A percentile compares a stretch with the other conserved stretches of the same genome.
phyloP scores from a whole-genome alignment of 2,329 filamentous ascomycete genomes.

The Pestalotiopsis sp. region DNA sequence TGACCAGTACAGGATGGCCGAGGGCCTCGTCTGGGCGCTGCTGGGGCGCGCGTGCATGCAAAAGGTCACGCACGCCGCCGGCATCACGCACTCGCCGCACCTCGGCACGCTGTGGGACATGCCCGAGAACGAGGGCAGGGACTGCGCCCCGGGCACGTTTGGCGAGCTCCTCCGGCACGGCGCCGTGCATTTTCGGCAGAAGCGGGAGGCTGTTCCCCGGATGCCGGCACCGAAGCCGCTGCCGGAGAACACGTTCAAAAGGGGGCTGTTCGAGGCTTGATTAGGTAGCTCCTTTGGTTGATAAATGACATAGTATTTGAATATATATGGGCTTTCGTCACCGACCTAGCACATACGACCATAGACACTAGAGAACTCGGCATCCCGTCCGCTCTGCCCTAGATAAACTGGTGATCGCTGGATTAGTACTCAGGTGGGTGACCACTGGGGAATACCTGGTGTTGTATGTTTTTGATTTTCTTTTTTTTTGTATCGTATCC shows the following conservation, averaged over 20 bases:
- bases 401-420: too few relatives aligned
- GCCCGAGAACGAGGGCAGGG: constrained; percentile 19
- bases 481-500: too few relatives aligned
- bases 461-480: too few relatives aligned
- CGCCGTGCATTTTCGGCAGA: constrained; percentile 19
- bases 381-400: too few relatives aligned
- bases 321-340: too few relatives aligned
- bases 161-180: constrained; percentile 19
- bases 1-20: constrained; percentile 15
- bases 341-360: too few relatives aligned
- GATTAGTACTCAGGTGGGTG: too few relatives aligned
- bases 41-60: constrained; percentile 19
- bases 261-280: constrained; percentile 4
- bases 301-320: too few relatives aligned
- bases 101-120: constrained; percentile 18
- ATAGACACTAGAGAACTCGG: too few relatives aligned
- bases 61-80: constrained; percentile 20
- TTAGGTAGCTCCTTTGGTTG: too few relatives aligned
- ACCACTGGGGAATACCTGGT: too few relatives aligned
- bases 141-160: constrained; percentile 20
- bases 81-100: constrained; percentile 16
- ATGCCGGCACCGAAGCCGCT: background rate
- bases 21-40: constrained; percentile 17
- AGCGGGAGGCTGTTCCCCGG: background rate
- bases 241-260: constrained; percentile 3